A percentile compares a stretch with the other conserved stretches of the same genome.
These are phyloP conservation scores for Hansfordia pulvinata DNA, from an alignment of 2,329 filamentous ascomycete genomes.

Conservation along the genomic window DNA sequence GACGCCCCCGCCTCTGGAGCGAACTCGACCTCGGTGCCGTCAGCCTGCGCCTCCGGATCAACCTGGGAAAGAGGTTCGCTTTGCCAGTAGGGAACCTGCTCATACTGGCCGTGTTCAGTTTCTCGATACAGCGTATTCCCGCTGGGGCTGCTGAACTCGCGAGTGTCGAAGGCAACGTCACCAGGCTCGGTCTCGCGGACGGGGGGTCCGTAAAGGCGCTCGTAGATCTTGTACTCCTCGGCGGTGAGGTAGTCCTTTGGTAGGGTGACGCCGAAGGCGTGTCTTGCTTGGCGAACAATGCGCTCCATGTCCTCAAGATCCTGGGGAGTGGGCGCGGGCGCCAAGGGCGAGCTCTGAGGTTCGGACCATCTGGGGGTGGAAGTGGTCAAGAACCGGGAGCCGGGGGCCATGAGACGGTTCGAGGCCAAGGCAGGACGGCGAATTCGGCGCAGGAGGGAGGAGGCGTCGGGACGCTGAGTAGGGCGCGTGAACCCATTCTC, in stretches of 20 bases:
- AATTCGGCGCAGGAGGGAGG: too few species aligned
- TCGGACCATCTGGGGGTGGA: constrained; percentile 8
- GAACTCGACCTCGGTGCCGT: too few species aligned
- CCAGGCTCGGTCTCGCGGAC: constrained; percentile 46
- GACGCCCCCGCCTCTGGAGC: too few species aligned
- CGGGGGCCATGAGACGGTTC: constrained; percentile 4
- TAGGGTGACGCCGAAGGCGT: constrained; percentile 63
- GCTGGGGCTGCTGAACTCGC: constrained; percentile 9
- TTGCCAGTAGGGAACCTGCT: constrained; percentile 16
- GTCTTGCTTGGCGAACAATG: constrained; percentile 56
- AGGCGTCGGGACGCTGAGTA: too few species aligned
- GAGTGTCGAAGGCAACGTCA: constrained; percentile 36
- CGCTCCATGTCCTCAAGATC: constrained; percentile 8
- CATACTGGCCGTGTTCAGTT: constrained; percentile 30
- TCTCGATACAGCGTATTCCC: constrained; percentile 14
- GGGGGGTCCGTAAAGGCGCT: constrained; percentile 68
- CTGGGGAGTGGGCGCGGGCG: constrained; percentile 1
- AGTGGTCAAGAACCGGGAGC: constrained; percentile 12
- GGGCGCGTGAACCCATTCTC: constrained; percentile 18
- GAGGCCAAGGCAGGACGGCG: constrained; percentile 5
- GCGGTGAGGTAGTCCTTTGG: constrained; percentile 57
- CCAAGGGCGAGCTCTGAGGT: constrained; percentile 3
- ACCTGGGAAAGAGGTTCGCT: constrained; percentile 4
- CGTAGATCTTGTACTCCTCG: constrained; percentile 63
- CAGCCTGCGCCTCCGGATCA: constrained; percentile 6